Conservation (phyloP, 139 green algal species). For the Coccomyxa sp. region DNA sequence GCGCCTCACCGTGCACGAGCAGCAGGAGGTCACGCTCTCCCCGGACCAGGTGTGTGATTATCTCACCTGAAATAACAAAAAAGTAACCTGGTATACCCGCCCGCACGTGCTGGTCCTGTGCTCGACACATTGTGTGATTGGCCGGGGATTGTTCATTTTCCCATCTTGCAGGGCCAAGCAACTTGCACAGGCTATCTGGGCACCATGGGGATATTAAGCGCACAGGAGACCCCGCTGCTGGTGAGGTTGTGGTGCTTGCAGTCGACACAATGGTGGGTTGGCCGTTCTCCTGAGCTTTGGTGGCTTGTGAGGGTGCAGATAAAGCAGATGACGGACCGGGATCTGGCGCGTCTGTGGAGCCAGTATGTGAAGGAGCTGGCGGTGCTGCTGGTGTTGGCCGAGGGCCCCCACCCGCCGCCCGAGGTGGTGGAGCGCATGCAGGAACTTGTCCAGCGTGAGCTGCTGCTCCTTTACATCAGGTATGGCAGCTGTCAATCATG, state of each 20-base stretch:
- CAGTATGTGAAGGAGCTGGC: constrained; percentile 14
- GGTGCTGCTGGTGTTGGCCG: constrained; percentile 3
- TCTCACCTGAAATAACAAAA: background rate
- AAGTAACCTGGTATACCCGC: background rate
- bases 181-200: background rate
- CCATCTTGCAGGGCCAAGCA: background rate
- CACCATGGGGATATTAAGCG: no score
- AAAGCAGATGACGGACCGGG: constrained; percentile 6
- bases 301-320: background rate
- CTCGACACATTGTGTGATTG: background rate
- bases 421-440: background rate
- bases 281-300: no score
- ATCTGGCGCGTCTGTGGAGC: background rate
- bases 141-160: background rate
- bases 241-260: no score
- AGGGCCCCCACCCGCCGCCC: background rate
- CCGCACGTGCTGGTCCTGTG: background rate
- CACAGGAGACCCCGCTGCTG: no score
- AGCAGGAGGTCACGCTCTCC: background rate
- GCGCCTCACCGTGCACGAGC: background rate
- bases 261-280: no score
- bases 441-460: constrained; percentile 1
- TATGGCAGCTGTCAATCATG: background rate
- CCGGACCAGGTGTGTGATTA: background rate
- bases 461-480: constrained; percentile 15